phyloP scores from a whole-genome alignment of 2,329 filamentous ascomycete genomes.

The Diatrype stigma region DNA sequence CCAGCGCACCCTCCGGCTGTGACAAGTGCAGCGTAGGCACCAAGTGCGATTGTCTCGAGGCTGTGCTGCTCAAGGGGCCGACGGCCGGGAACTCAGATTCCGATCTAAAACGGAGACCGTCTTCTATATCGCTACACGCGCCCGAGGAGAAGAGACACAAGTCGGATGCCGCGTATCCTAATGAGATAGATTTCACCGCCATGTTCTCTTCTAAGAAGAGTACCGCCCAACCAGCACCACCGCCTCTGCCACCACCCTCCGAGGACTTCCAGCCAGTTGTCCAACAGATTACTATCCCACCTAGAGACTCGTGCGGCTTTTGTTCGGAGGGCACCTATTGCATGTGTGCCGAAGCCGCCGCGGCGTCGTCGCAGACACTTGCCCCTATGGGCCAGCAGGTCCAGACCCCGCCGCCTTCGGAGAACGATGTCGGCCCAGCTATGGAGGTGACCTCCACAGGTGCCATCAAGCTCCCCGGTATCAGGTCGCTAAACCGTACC shows the following conservation, averaged over 20 bases:
- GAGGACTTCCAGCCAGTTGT: slow-evolving; percentile 27
- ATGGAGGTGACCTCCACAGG: slow-evolving; percentile 58
- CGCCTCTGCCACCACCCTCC: slow-evolving; percentile 1
- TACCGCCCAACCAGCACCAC: slow-evolving; percentile 25
- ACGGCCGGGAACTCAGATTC: slow-evolving; percentile 25
- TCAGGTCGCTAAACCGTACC: slow-evolving; percentile 28
- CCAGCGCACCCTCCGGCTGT: slow-evolving; percentile 55
- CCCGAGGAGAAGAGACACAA: slow-evolving; percentile 55
- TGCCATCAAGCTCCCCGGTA: slow-evolving; percentile 55
- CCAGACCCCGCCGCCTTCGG: slow-evolving; percentile 56
- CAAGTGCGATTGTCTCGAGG: slow-evolving; percentile 59
- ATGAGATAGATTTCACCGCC: slow-evolving; percentile 72
- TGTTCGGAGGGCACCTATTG: slow-evolving; percentile 80
- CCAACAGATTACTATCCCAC: slow-evolving; percentile 31
- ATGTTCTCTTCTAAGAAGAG: slow-evolving; percentile 54
- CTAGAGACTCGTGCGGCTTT: slow-evolving; percentile 73
- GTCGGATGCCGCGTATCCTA: slow-evolving; percentile 41
- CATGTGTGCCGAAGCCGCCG: slow-evolving; percentile 64
- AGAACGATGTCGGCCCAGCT: slow-evolving; percentile 54
- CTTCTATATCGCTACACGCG: slow-evolving; percentile 37
- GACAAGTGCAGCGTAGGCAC: slow-evolving; percentile 60
- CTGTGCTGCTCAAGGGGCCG: slow-evolving; percentile 33
- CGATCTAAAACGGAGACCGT: slow-evolving; percentile 46
- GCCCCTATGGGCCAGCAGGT: slow-evolving; percentile 43
- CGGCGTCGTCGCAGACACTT: slow-evolving; percentile 31